These are phyloP conservation scores for Russula griseocarnosa DNA, from an alignment of 768 basidiomycete species.

Conservation along the genomic window DNA sequence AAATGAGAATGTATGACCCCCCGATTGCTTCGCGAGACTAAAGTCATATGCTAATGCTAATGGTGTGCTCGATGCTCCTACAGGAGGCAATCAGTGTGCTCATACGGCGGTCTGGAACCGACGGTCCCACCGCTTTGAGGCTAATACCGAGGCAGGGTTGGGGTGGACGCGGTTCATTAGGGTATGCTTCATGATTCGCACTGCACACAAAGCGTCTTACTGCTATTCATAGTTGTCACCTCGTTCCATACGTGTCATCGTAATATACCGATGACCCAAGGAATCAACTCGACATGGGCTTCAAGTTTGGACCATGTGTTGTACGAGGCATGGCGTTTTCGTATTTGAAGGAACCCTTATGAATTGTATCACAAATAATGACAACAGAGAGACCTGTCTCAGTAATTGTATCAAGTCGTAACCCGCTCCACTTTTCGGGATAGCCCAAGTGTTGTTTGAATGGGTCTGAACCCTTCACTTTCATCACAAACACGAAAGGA, in stretches of 20 bases:
- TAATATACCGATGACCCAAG: background rate
- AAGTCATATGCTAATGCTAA: background rate
- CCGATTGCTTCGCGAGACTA: background rate
- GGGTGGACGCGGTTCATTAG: slow-evolving; percentile 84
- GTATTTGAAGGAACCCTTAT: background rate
- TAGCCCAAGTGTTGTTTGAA: too few relatives aligned
- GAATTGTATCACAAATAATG: slow-evolving; percentile 6
- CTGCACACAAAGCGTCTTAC: background rate
- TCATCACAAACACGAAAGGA: background rate
- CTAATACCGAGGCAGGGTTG: slow-evolving; percentile 71
- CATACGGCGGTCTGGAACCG: slow-evolving; percentile 46
- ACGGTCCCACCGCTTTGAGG: slow-evolving; percentile 45
- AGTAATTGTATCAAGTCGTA: too few relatives aligned
- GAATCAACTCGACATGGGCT: background rate
- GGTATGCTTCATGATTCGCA: slow-evolving; percentile 41
- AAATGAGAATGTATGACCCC: slow-evolving; percentile 61
- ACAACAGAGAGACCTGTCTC: background rate
- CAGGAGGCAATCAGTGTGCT: slow-evolving; percentile 59
- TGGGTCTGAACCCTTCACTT: background rate
- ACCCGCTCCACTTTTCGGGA: too few relatives aligned
- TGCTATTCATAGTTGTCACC: slow-evolving; percentile 20
- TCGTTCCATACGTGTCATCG: slow-evolving; percentile 16
- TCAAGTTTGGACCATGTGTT: background rate
- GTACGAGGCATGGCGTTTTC: background rate
- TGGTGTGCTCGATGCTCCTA: slow-evolving; percentile 12